These are phyloP conservation scores for Cyberlindnera euphorbiae DNA, from an alignment of 805 yeast species.

Conservation along the genomic window DNA sequence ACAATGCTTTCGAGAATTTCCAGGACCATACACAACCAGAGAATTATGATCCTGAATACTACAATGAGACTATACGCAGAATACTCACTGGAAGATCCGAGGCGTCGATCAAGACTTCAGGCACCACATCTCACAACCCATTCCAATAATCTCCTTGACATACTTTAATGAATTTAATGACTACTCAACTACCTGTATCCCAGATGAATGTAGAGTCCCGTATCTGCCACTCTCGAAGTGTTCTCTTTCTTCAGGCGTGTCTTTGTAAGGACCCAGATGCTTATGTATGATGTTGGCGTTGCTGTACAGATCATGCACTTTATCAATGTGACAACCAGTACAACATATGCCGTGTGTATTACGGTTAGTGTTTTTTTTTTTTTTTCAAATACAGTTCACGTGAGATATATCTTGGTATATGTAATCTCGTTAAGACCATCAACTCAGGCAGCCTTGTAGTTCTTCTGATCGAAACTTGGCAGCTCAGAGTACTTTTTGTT, in stretches of 20 bases:
- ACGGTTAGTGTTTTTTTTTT: too few relatives aligned
- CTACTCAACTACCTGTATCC: too few relatives aligned
- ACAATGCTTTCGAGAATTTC: too few relatives aligned
- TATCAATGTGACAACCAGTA: too few relatives aligned
- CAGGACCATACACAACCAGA: too few relatives aligned
- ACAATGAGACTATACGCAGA: not conserved
- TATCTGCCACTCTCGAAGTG: slow-evolving; percentile 21
- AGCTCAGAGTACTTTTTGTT: slow-evolving; percentile 38
- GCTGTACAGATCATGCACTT: not conserved
- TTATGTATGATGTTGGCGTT: not conserved
- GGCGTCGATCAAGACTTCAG: slow-evolving; percentile 11
- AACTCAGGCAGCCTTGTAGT: slow-evolving; percentile 3
- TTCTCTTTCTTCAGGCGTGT: slow-evolving; percentile 1
- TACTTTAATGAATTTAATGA: slow-evolving; percentile 4
- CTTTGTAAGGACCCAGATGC: not conserved
- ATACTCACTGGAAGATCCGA: slow-evolving; percentile 1
- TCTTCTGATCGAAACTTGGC: slow-evolving; percentile 31
- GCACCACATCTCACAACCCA: slow-evolving; percentile 14
- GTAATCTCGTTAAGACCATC: too few relatives aligned
- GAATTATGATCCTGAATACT: too few relatives aligned
- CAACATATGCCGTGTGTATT: too few relatives aligned
- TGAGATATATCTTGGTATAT: too few relatives aligned
- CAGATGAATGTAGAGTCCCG: slow-evolving; percentile 21
- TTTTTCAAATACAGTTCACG: too few relatives aligned
- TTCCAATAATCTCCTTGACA: too few relatives aligned